phyloP scores from a whole-genome alignment of 805 yeast species.

The Cyberlindnera americana region DNA sequence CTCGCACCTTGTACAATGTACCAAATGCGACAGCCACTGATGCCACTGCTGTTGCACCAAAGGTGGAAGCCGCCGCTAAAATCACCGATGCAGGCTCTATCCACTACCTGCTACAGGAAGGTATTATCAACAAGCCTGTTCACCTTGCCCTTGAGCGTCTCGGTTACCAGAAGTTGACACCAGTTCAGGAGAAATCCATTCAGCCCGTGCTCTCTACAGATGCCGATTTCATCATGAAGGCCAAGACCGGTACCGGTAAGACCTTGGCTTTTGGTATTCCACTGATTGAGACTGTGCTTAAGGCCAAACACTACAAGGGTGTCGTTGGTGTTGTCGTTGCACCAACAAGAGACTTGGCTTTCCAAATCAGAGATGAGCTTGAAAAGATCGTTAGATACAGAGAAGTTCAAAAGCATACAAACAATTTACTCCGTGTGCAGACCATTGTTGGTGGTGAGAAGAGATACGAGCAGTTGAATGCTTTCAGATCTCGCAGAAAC shows the following conservation, averaged over 20 bases:
- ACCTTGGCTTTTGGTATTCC: slow-evolving; percentile 89
- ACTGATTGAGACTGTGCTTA: slow-evolving; percentile 54
- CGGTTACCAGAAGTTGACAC: slow-evolving; percentile 54
- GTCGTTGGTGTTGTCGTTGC: slow-evolving; percentile 69
- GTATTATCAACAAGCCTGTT: slow-evolving; percentile 27
- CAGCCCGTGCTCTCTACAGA: slow-evolving; percentile 49
- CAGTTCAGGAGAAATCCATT: slow-evolving; percentile 65
- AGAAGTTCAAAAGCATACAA: slow-evolving; percentile 19
- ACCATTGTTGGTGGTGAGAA: slow-evolving; percentile 69
- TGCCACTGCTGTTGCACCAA: not conserved
- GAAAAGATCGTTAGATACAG: slow-evolving; percentile 39
- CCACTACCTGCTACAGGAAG: slow-evolving; percentile 27
- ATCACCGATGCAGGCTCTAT: slow-evolving; percentile 14
- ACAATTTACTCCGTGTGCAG: slow-evolving; percentile 36
- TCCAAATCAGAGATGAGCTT: slow-evolving; percentile 70
- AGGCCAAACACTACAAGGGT: slow-evolving; percentile 29
- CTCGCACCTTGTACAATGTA: not conserved
- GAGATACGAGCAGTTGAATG: slow-evolving; percentile 34
- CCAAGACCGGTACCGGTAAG: slow-evolving; percentile 95
- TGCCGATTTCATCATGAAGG: slow-evolving; percentile 77
- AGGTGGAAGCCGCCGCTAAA: slow-evolving; percentile 1
- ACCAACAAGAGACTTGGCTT: slow-evolving; percentile 90
- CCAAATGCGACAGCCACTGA: not conserved
- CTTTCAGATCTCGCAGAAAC: slow-evolving; percentile 28
- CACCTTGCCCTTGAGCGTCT: slow-evolving; percentile 37